Conservation (phyloP, 768 basidiomycete species). For the Tulasnella sp. region DNA sequence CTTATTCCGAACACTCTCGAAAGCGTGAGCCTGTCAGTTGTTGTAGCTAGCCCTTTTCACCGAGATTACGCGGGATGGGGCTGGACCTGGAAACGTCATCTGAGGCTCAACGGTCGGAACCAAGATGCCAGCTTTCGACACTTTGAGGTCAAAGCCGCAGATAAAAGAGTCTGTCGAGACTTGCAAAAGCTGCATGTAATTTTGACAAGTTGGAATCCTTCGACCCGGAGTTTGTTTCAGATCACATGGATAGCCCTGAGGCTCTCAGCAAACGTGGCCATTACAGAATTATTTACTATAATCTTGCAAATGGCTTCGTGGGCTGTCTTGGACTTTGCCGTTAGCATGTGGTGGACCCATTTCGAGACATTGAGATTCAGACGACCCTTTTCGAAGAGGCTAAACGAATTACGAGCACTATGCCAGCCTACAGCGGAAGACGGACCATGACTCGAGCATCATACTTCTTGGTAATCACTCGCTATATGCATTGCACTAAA, state of each 20-base stretch:
- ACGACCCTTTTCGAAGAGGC: too few species aligned
- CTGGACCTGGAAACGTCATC: not conserved
- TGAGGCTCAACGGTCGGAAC: not conserved
- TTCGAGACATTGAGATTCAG: too few species aligned
- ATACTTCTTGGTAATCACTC: too few species aligned
- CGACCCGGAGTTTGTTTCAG: not conserved
- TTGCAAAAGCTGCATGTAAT: not conserved
- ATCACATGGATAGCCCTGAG: not conserved
- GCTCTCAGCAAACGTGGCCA: not conserved
- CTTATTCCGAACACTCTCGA: not conserved
- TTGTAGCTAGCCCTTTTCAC: not conserved
- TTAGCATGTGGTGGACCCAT: too few species aligned
- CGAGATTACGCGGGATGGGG: not conserved
- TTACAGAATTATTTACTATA: not conserved
- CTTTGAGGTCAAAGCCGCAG: not conserved
- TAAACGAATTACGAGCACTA: too few species aligned
- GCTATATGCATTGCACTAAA: too few species aligned
- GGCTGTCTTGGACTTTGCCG: too few species aligned
- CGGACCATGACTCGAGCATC: too few species aligned
- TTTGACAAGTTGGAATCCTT: not conserved
- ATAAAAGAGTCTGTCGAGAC: not conserved
- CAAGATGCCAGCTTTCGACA: not conserved
- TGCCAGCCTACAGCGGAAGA: too few species aligned
- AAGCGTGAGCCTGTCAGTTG: not conserved
- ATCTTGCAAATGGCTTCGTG: too few species aligned